Evolutionary conservation across 1,284 basidiomycete species (phyloP).

Genomic region (Trichosporon coremiiforme): DNA sequence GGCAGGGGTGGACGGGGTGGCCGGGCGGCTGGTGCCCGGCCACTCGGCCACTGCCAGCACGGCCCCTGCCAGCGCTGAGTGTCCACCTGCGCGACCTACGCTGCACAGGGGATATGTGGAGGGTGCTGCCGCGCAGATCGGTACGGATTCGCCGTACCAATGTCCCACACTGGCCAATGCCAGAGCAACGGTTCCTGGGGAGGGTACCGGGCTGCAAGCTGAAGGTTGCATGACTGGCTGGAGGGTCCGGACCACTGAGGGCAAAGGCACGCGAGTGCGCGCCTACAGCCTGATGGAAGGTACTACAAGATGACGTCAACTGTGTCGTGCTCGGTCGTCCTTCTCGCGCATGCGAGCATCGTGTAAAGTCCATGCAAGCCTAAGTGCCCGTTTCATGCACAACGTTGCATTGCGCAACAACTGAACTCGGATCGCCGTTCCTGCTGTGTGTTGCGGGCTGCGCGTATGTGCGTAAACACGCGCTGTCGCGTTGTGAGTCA

Average conservation of each 20-base stretch:
- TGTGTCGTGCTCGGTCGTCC: neutral
- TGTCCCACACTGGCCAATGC: neutral
- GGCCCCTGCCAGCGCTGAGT: too few species aligned
- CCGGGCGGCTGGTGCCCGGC: neutral
- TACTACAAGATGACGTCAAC: conserved; percentile 7
- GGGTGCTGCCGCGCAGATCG: too few species aligned
- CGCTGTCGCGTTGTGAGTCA: too few species aligned
- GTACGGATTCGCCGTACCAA: too few species aligned
- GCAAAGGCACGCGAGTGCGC: neutral
- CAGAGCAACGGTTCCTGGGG: neutral
- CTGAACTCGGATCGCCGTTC: neutral
- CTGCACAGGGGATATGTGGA: neutral
- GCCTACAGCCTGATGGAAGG: neutral
- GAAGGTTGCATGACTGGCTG: neutral
- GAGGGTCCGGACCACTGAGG: neutral
- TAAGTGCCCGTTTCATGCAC: neutral
- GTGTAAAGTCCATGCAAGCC: neutral
- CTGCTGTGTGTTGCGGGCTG: neutral
- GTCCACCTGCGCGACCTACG: neutral
- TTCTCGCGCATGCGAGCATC: neutral
- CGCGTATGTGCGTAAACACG: neutral
- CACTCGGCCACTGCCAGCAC: too few species aligned
- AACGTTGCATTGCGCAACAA: too few species aligned
- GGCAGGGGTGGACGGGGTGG: neutral
- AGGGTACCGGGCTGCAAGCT: neutral